A percentile compares a stretch with the other conserved stretches of the same genome.
These are phyloP conservation scores for Colletotrichum australisinense DNA, from an alignment of 2,329 filamentous ascomycete genomes.

Conservation along the genomic window DNA sequence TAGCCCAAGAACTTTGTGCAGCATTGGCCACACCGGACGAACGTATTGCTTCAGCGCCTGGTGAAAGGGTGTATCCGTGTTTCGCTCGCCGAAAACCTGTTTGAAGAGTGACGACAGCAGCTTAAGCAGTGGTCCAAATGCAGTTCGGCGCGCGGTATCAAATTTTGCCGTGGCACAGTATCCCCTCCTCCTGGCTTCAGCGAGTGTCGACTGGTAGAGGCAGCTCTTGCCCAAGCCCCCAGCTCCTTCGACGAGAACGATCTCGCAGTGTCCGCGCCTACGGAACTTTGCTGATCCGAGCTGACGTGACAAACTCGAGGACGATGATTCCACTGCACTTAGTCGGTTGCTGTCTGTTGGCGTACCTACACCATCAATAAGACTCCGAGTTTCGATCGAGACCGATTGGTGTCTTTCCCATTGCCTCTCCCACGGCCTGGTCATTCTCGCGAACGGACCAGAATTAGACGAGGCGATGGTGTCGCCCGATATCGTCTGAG, in stretches of 20 bases:
- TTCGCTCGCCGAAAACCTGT: conserved; percentile 74
- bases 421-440: conserved; percentile 64
- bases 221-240: conserved; percentile 75
- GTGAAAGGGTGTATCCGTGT: conserved; percentile 74
- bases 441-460: conserved; percentile 48
- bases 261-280: conserved; percentile 71
- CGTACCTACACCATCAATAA: conserved; percentile 55
- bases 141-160: conserved; percentile 68
- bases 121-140: conserved; percentile 73
- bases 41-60: conserved; percentile 71
- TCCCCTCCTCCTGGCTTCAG: conserved; percentile 69
- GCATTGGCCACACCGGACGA: conserved; percentile 71
- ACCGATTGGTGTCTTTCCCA: conserved; percentile 66
- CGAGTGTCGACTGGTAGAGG: conserved; percentile 71
- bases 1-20: conserved; percentile 70
- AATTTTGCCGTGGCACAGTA: conserved; percentile 77
- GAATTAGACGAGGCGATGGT: conserved; percentile 61
- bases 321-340: conserved; percentile 57
- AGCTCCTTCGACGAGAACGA: conserved; percentile 70
- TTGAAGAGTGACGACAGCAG: conserved; percentile 75
- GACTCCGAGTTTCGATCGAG: conserved; percentile 59
- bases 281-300: conserved; percentile 69
- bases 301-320: conserved; percentile 64
- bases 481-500: conserved; percentile 55
- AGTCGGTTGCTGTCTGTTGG: conserved; percentile 54